phyloP scores from a whole-genome alignment of 768 basidiomycete species.

The Rhodotorula toruloides region DNA sequence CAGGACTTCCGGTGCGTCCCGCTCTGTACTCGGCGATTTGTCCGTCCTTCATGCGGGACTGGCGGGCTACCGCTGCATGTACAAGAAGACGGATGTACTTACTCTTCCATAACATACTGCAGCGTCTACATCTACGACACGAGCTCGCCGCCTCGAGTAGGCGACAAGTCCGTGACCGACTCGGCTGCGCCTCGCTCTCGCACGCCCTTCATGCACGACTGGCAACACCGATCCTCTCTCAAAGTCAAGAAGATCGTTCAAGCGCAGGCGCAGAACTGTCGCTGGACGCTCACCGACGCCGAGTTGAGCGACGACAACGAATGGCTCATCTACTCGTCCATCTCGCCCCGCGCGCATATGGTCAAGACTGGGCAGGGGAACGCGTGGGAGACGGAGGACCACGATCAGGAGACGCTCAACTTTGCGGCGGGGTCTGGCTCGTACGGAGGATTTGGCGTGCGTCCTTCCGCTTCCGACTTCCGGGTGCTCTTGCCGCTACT shows the following conservation, averaged over 20 bases:
- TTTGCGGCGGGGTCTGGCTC: constrained; percentile 24
- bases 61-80: no score
- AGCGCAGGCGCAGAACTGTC: constrained; percentile 45
- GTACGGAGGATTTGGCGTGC: constrained; percentile 24
- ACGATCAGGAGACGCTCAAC: constrained; percentile 41
- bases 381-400: constrained; percentile 5
- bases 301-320: constrained; percentile 46
- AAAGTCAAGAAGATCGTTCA: constrained; percentile 51
- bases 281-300: constrained; percentile 87
- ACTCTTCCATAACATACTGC: background rate
- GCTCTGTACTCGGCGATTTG: no score
- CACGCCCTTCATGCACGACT: constrained; percentile 38
- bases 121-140: constrained; percentile 77
- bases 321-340: constrained; percentile 84
- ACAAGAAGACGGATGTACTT: no score
- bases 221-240: constrained; percentile 53
- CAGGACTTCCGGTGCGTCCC: constrained; percentile 62
- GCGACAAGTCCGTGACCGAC: constrained; percentile 27
- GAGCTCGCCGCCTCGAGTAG: constrained; percentile 50
- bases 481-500: constrained; percentile 62
- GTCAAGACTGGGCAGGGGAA: constrained; percentile 40
- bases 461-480: constrained; percentile 58
- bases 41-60: no score
- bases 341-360: constrained; percentile 51
- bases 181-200: constrained; percentile 9